Base-by-base conservation (phyloP, 2,329 filamentous ascomycete species). In the Alternaria arbusti region DNA sequence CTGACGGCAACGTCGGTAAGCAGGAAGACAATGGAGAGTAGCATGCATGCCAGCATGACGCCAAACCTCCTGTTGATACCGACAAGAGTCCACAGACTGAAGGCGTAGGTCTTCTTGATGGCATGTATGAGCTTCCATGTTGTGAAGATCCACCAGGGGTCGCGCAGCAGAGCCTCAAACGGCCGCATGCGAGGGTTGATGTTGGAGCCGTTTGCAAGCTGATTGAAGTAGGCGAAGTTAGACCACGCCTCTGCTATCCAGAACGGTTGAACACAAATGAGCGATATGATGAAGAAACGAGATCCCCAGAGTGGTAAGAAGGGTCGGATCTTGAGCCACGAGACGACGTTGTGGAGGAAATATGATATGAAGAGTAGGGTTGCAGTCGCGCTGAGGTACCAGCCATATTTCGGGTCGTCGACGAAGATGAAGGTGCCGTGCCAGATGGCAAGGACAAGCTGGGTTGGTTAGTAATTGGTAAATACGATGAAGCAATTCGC, bases 71-170 rank as follows among this genome's bases (percentile, higher is more conserved):
- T 55, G 47, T 78, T 79, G 44, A 78, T 76, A 9, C 63, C 61
- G 20, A 77, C 46, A 4, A 79, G 58, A 1, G 63, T 64, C 66
- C 63, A 70, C 1, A 78, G 28, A 30, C 64, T 77, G 63, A 75
- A 76, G 1, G 69, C 66, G 40, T 79, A 78, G 3, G 77, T 75
- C 66, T 77, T 74, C 51, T 74, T 76, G 54, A 79, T 78, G 7
- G 73, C 66, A 30, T 70, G 60, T 26, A 77, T 68, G 9, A 78
- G 64, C 46, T 71, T 74, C 73, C 72, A 78, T 1, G 77, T 78
- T 1, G 76, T 79, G 43, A 78, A 79, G 13, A 79, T 79, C 77
- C 77, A 79, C 77, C 75, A 79, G 0, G 76, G 76, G 25, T 78
- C 76, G 7, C 76, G 71, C 6, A 72, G 36, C 2, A 79, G 64